Base-by-base conservation (phyloP, 495 filamentous ascomycete genomes). In the Penicillium manginii region DNA sequence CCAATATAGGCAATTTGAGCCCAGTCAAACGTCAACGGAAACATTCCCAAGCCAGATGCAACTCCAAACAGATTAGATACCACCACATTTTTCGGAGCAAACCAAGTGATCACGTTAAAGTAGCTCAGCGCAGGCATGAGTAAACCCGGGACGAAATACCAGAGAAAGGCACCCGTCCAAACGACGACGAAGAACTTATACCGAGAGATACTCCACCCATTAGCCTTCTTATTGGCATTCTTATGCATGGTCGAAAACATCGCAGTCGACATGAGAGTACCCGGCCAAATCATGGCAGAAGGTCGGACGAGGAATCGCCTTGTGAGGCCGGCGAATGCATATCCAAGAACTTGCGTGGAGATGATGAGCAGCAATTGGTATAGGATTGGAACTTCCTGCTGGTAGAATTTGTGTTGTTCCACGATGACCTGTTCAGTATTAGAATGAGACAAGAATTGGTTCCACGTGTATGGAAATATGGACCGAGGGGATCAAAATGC, bases 1-100 rank as follows among this genome's bases (percentile, higher is more conserved):
- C 90, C 90, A 58, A 92, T 93, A 69, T 96, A 96, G 10, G 92
- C 91, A 37, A 96, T 88, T 69, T 96, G 91, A 3, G 88, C 87
- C 91, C 92, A 96, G 74, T 96, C 91, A 63, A 96, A 96, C 0
- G 91, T 96, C 59, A 94, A 63, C 10, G 91, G 91, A 59, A 94
- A 90, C 43, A 96, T 77, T 3, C 91, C 92, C 40, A 96, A 77
- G 21, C 92, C 91, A 3, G 91, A 93, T n/a, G 84, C 76, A 32
- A 93, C 88, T 4, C 92, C 92, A 60, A 96, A 94, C 42, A 70
- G 40, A 21, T 70, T 70, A 3, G 67, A 68, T n/a, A 50, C 31
- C 9, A 91, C 83, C 31, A 92, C 89, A 64, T 90, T 93, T 52
- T 89, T 81, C 85, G 67, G 91, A 4, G 88, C 87, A 64, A 94